phyloP scores from a whole-genome alignment of 1,284 basidiomycete genomes.

The Sporisorium graminicola region DNA sequence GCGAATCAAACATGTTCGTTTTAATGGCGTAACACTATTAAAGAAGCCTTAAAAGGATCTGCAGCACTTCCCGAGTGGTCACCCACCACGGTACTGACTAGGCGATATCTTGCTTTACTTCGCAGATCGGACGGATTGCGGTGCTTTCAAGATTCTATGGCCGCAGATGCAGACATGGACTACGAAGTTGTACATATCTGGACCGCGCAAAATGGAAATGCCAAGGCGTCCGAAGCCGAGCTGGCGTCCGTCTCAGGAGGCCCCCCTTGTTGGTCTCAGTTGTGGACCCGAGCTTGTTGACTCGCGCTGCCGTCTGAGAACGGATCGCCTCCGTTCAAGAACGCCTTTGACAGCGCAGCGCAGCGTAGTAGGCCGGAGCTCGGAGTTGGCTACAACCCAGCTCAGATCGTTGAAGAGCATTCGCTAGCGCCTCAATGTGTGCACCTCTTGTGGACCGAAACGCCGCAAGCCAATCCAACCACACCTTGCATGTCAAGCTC shows the following conservation, averaged over 20 bases:
- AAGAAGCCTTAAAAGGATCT: slow-evolving; percentile 74
- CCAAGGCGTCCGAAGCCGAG: not conserved
- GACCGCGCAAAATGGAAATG: not conserved
- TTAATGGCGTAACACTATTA: slow-evolving; percentile 1
- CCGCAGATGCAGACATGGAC: slow-evolving; percentile 76
- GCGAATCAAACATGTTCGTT: not conserved
- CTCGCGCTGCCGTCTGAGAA: not conserved
- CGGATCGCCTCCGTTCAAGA: not conserved
- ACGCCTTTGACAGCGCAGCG: too few species aligned
- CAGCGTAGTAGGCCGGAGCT: too few species aligned
- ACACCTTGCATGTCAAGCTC: not conserved
- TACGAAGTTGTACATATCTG: too few species aligned
- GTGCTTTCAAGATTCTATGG: slow-evolving; percentile 84
- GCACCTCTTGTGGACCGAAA: too few species aligned
- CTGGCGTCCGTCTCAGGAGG: not conserved
- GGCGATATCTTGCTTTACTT: slow-evolving; percentile 83
- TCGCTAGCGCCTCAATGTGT: too few species aligned
- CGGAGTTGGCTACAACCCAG: too few species aligned
- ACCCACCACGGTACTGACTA: slow-evolving; percentile 86
- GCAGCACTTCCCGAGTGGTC: slow-evolving; percentile 85
- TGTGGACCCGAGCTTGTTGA: not conserved
- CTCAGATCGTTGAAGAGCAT: too few species aligned
- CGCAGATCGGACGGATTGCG: slow-evolving; percentile 84
- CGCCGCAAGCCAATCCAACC: too few species aligned
- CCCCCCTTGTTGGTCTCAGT: not conserved